Base-by-base conservation (phyloP, 441 rosid genomes). In the Kokia cookei region DNA sequence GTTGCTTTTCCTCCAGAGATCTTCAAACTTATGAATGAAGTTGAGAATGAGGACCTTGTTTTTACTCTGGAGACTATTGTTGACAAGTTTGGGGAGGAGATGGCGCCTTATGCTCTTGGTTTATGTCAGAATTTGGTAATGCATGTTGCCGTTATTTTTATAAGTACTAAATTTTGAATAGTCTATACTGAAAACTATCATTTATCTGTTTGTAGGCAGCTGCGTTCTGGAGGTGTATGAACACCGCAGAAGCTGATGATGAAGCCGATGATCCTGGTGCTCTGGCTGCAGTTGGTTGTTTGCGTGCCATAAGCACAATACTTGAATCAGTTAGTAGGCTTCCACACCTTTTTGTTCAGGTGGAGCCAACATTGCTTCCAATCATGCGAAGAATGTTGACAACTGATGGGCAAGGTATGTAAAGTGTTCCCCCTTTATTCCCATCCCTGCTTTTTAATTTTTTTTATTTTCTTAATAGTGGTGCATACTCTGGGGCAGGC, bases 61-160 rank as follows among this genome's bases (percentile, higher is more conserved):
- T 96, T 93, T 77, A 96, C 97, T 53, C 74, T 96, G 82, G 99
- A 96, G 83, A 93, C 98, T 72, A 88, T 96, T 61, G 99, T 96
- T 37, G 96, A 92, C 86, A 96, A 92, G 80, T 93, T 96, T 86
- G 99, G 99, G 12, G 99, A 96, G 82, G 99, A 96, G 88, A 96
- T 93, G 90, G 94, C 97, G 60, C 99, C 99, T 24, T 96, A 89
- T 85, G 97, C 99, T 75, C 81, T 93, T 74, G 99, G 99, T 17
- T 86, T 96, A 80, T 96, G 99, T 87, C 97, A 91, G 86, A 96
- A 96, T 80, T 83, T 96, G 98, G 99, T 96, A 93, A 84, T 72
- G 65, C 60, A 53, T 73, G 62, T 73, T 68, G 29, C 55, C 5
- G 3, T 73, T 17, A 7, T 43, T 26, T 14, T 70, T 53, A 5